Conservation (phyloP, 2,329 filamentous ascomycete genomes). For the Colletotrichum karsti region DNA sequence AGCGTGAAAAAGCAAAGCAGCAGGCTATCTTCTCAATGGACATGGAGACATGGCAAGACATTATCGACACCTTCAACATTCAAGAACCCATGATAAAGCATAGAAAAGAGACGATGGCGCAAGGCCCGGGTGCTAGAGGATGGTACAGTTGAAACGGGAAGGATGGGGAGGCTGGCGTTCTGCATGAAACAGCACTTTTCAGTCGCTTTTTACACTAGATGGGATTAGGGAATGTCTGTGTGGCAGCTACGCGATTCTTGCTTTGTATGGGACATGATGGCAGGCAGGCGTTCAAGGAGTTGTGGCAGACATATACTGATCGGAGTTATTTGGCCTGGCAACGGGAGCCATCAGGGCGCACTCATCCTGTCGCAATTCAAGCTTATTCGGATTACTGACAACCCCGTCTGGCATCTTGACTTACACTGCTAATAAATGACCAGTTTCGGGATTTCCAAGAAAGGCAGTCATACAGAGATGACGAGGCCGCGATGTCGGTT, state of each 20-base stretch:
- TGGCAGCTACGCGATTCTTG: not conserved
- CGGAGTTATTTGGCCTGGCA: not conserved
- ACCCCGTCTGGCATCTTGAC: not conserved
- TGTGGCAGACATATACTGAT: not conserved
- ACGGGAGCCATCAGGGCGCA: not conserved
- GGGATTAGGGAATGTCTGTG: not conserved
- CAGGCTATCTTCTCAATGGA: slow-evolving; percentile 92
- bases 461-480: not conserved
- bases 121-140: slow-evolving; percentile 63
- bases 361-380: not conserved
- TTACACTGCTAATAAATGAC: not conserved
- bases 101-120: slow-evolving; percentile 66
- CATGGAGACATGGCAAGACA: slow-evolving; percentile 81
- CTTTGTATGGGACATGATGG: not conserved
- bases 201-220: not conserved
- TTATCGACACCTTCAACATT: slow-evolving; percentile 81
- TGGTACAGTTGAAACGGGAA: slow-evolving; percentile 68
- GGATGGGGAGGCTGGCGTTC: not conserved
- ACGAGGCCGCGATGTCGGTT: not conserved
- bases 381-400: not conserved
- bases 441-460: not conserved
- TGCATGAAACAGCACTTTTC: not conserved
- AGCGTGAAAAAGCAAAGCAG: slow-evolving; percentile 70
- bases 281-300: not conserved
- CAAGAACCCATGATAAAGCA: slow-evolving; percentile 86